Evolutionary conservation across 331 rosid species (phyloP), one percentile per base, ranked within the genome.

Genomic region (Stylosanthes scabra): DNA sequence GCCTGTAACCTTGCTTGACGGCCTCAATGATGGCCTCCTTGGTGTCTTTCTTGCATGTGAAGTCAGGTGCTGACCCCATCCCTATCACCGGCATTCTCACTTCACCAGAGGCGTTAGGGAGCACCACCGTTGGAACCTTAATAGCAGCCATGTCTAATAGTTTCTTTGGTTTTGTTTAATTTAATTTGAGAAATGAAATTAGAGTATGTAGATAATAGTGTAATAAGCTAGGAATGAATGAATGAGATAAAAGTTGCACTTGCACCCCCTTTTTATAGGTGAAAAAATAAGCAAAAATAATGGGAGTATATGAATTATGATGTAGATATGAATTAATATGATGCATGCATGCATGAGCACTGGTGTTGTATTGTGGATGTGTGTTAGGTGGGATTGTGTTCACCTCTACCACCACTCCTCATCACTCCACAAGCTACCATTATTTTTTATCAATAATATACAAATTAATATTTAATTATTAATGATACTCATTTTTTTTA

Each of bases 31-130:
- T 82, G 0, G 90, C 88, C 1, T 55, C 70, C 15, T 82, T 85
- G 11, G 87, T 59, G 54, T 76, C 70, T 4, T 49, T 71, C 65
- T 85, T 78, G 2, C 88, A 79, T 0, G 83, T 55, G 60, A 73
- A 73, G 11, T 85, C 85, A 2, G 86, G 62, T 0, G 92, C 92
- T 1, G 92, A 85, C 0, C 96, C 92, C 79, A 89, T 79, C 6
- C 90, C 83, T 2, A 89, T 39, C 6, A 78, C 81, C 0, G 90
- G 96, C 74, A 89, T 58, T 45, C 31, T 72, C 39, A 31, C 12
- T 7, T 52, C 13, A 0, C 46, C 49, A 6, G 44, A 12, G 3
- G 79, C 60, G 27, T 79, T 82, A 9, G 56, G 25, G 12, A 85
- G 58, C 9, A 71, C 79, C 52, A 75, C 9, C 1, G 62, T 71